Base-by-base conservation (phyloP, 1,139 yeast species). In the Taiozyma sp. region DNA sequence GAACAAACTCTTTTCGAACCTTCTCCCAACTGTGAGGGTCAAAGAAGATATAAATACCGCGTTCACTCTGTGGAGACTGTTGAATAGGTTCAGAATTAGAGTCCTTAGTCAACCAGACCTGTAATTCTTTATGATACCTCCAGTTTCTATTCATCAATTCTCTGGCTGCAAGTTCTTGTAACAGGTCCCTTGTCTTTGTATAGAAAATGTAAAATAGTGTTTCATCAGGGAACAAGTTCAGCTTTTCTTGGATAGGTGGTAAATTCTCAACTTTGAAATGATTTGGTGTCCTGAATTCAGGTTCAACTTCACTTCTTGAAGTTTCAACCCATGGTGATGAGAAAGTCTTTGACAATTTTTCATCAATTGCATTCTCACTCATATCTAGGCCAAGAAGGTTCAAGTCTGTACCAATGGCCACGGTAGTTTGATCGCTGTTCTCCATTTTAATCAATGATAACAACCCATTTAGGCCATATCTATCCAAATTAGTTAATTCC, bases 21-120 rank as follows among this genome's bases (percentile, higher is more conserved):
- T 90, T 89, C 63, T 90, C 96, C 99, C 99, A 95, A 55, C 87
- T 82, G 59, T 86, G 90, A 6, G 98, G 98, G 65, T 95, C 99
- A 67, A 95, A 95, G 68, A 95, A 93, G 45, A 92, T 86, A 67
- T 93, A 95, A n/a, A 92, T 86, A 2, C 99, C 98, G 57, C 93
- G 82, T 70, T 95, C 99, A 48, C 93, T 91, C 57, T 87, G 88
- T 49, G 84, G 87, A 32, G 90, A 82, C 51, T 90, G 91, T 59
- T 85, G 86, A 16, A 89, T 81, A 0, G 98, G 97, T 66, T 93
- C 98, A 56, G 86, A 84, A 62, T 83, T 81, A 42, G 96, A 89
- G 64, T 92, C 97, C 69, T 93, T 95, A 16, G 99, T 93, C 54
- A 95, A 74, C 99, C 99, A 95, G 47, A 95, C 91, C 70, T 92